These are phyloP conservation scores for Wallacemonas sp. DNA, from an alignment of 208 protist species.

Conservation along the genomic window DNA sequence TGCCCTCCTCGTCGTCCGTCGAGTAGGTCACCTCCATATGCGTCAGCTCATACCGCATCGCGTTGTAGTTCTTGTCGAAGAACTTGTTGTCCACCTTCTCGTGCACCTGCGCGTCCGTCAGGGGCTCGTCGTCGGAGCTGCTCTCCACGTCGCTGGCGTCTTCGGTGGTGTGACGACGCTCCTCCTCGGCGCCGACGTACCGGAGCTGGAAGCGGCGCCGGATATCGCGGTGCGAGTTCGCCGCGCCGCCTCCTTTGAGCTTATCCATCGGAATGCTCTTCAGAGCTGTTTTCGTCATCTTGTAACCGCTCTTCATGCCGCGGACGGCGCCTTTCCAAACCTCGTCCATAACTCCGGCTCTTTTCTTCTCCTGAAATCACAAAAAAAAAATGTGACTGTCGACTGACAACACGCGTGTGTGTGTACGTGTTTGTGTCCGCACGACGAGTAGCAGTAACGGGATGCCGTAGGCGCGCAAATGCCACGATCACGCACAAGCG, in stretches of 20 bases:
- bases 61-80: conserved; percentile 80
- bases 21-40: conserved; percentile 62
- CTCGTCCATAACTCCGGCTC: conserved; percentile 48
- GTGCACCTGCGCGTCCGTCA: conserved; percentile 83
- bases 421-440: background rate
- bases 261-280: conserved; percentile 48
- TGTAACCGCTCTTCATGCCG: conserved; percentile 67
- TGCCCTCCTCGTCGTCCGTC: conserved; percentile 41
- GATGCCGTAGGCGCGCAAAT: too few species aligned
- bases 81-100: conserved; percentile 83
- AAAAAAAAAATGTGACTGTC: conserved; percentile 14
- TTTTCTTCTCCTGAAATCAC: background rate
- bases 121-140: conserved; percentile 63
- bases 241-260: conserved; percentile 27
- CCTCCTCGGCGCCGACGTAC: conserved; percentile 43
- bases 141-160: conserved; percentile 46
- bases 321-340: conserved; percentile 78
- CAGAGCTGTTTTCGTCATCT: conserved; percentile 67
- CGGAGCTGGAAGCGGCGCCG: conserved; percentile 64
- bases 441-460: background rate
- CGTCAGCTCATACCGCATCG: conserved; percentile 62
- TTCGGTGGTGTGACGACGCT: too few species aligned
- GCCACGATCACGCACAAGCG: too few species aligned
- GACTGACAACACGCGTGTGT: conserved; percentile 5
- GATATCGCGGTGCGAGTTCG: conserved; percentile 38